These are phyloP conservation scores for Raffaelea arxii DNA, from an alignment of 2,329 filamentous ascomycete species.

Conservation along the genomic window DNA sequence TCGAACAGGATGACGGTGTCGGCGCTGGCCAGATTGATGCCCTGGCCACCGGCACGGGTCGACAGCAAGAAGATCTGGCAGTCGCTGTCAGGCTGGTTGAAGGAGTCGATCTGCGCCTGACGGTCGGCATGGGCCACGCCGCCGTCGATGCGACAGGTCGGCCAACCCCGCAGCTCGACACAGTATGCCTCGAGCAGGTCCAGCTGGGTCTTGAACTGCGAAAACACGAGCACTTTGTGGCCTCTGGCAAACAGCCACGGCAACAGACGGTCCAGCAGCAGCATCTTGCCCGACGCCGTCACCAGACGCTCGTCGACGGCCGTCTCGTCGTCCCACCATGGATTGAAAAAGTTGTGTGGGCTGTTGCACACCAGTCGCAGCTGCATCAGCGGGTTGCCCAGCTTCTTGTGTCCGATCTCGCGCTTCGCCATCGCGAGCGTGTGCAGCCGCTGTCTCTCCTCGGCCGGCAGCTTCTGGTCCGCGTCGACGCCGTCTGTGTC, in stretches of 20 bases:
- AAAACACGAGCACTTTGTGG: conserved; percentile 93
- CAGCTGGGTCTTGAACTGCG: conserved; percentile 89
- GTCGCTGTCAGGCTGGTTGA: conserved; percentile 55
- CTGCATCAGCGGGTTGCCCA: conserved; percentile 89
- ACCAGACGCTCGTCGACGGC: conserved; percentile 72
- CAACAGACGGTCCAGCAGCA: conserved; percentile 79
- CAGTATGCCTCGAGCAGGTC: conserved; percentile 88
- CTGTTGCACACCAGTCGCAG: conserved; percentile 86
- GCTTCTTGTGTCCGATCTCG: conserved; percentile 81
- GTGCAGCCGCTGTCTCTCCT: conserved; percentile 55
- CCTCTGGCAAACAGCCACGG: conserved; percentile 61
- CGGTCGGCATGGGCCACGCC: conserved; percentile 67
- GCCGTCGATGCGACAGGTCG: conserved; percentile 83
- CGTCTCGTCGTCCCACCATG: conserved; percentile 57
- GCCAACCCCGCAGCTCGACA: conserved; percentile 64
- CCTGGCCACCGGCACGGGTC: conserved; percentile 85
- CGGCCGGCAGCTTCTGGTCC: conserved; percentile 26
- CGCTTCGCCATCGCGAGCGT: conserved; percentile 73
- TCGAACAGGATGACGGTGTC: conserved; percentile 93
- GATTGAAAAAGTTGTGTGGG: conserved; percentile 94
- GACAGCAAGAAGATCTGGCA: conserved; percentile 82
- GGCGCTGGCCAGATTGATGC: conserved; percentile 85
- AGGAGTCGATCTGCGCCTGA: conserved; percentile 60
- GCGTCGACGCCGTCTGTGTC: conserved; percentile 28
- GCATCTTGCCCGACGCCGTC: conserved; percentile 88